Evolutionary conservation across 345 rosid genomes (phyloP).

Genomic region (Combretum micranthum): DNA sequence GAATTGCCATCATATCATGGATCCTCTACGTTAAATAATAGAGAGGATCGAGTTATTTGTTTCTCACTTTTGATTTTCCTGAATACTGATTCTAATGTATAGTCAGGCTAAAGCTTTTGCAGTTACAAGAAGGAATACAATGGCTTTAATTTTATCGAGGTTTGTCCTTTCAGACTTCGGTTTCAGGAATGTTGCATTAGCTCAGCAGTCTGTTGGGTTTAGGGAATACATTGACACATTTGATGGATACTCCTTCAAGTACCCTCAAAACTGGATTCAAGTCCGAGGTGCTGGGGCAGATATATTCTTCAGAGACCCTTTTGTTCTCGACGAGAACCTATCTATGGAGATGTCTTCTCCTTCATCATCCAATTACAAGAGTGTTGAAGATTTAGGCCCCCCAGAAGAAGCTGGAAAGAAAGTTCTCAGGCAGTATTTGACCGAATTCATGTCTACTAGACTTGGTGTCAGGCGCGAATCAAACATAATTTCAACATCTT

Average conservation of each 20-base stretch:
- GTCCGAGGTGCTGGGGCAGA: constrained; percentile 94
- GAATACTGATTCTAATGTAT: constrained; percentile 28
- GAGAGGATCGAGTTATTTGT: too few relatives aligned
- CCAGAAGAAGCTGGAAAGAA: constrained; percentile 79
- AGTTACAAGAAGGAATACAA: constrained; percentile 66
- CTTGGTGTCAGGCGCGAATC: constrained; percentile 79
- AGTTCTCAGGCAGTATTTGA: constrained; percentile 78
- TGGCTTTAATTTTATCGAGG: constrained; percentile 54
- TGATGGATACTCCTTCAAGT: constrained; percentile 85
- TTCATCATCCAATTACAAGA: constrained; percentile 73
- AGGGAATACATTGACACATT: constrained; percentile 81
- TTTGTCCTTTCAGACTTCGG: constrained; percentile 33
- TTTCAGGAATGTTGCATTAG: constrained; percentile 22
- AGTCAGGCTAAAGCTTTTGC: constrained; percentile 72
- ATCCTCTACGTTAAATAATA: too few relatives aligned
- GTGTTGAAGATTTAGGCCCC: constrained; percentile 78
- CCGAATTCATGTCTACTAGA: constrained; percentile 96
- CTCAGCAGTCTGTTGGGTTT: constrained; percentile 42
- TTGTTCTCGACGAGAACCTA: constrained; percentile 75
- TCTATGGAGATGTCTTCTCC: constrained; percentile 92
- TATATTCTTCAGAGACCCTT: constrained; percentile 88
- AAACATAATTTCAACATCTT: constrained; percentile 59
- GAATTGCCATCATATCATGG: too few relatives aligned
- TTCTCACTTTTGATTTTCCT: too few relatives aligned
- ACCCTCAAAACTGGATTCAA: constrained; percentile 86